Evolutionary conservation across 2,329 filamentous ascomycete species (phyloP), one percentile per base, ranked within the genome.

Genomic region (Colletotrichum melonis): DNA sequence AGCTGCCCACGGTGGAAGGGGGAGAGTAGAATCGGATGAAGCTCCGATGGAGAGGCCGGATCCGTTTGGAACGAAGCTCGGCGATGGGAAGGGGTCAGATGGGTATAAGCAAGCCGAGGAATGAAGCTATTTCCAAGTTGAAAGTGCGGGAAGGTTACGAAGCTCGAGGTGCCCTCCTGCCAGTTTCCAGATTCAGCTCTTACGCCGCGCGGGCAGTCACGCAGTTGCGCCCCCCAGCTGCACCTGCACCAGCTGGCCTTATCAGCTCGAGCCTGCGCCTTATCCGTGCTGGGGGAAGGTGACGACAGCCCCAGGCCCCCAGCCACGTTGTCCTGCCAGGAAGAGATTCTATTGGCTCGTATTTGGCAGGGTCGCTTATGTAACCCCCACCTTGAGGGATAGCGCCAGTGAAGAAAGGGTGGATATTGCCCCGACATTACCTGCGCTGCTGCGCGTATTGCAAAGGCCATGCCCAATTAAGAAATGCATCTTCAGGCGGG

Each of bases 231-330:
- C 60, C 60, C 42, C 46, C 56, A 52, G 46, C 38, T 30, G 65
- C 59, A 70, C 67, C 71, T 66, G 69, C 52, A 49, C 67, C 60
- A 65, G 67, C 67, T 73, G 70, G 70, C 70, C 67, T 73, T 73
- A 73, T 73, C 67, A 54, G 71, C 71, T 57, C 60, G 60, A 73
- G 67, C 67, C 67, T 57, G 67, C 59, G 54, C 56, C 71, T 73
- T 73, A 73, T 73, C 71, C 67, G 67, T 73, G 71, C 71, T 73
- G 46, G 46, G 56, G 60, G 56, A 73, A 73, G 71, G 60, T 73
- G 71, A 73, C 71, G 67, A 73, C 71, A 73, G 60, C 71, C 71
- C 65, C 46, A 56, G 59, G 38, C 66, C 67, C 65, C 59, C 59
- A 73, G 70, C 55, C 70, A 69, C 66, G 70, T 69, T 59, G 55